Conservation (phyloP, 1,284 basidiomycete genomes). For the Wallemia ichthyophaga region DNA sequence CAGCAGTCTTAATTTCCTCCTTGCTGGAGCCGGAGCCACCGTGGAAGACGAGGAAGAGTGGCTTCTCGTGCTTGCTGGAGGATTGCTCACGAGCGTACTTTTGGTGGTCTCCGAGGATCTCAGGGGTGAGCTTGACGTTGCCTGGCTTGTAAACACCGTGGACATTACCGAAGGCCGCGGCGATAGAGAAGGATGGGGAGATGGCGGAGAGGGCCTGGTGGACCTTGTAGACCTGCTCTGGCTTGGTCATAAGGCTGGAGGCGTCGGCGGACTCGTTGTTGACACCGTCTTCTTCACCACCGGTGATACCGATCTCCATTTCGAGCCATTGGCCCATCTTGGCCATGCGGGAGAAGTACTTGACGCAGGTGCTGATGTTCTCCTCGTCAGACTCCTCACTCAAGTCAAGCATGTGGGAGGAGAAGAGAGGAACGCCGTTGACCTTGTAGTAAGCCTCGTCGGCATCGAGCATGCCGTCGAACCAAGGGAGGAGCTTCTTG, state of each 20-base stretch:
- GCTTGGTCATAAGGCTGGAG: constrained; percentile 79
- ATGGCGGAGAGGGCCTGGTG: constrained; percentile 54
- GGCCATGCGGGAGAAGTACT: constrained; percentile 92
- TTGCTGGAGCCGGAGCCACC: constrained; percentile 94
- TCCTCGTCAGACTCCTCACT: constrained; percentile 93
- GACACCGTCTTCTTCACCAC: constrained; percentile 96
- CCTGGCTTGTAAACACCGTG: constrained; percentile 89
- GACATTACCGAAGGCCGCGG: constrained; percentile 87
- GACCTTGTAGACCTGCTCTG: constrained; percentile 83
- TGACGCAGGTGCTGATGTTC: constrained; percentile 75
- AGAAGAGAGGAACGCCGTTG: constrained; percentile 25
- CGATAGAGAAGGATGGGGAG: constrained; percentile 83
- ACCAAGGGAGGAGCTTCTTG: constrained; percentile 93
- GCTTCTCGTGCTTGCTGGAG: constrained; percentile 34
- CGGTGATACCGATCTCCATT: constrained; percentile 99
- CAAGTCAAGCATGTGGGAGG: constrained; percentile 96
- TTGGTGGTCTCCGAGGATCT: constrained; percentile 80
- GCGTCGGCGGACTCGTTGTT: constrained; percentile 91
- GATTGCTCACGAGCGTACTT: constrained; percentile 39
- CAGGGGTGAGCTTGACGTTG: constrained; percentile 73
- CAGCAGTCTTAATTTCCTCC: constrained; percentile 82
- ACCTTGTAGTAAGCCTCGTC: constrained; percentile 78
- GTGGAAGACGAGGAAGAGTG: constrained; percentile 97
- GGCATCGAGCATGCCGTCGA: constrained; percentile 95
- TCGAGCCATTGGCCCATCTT: constrained; percentile 86